Evolutionary conservation across 257 asterid genomes (phyloP).

Genomic region (Gentiana dahurica): DNA sequence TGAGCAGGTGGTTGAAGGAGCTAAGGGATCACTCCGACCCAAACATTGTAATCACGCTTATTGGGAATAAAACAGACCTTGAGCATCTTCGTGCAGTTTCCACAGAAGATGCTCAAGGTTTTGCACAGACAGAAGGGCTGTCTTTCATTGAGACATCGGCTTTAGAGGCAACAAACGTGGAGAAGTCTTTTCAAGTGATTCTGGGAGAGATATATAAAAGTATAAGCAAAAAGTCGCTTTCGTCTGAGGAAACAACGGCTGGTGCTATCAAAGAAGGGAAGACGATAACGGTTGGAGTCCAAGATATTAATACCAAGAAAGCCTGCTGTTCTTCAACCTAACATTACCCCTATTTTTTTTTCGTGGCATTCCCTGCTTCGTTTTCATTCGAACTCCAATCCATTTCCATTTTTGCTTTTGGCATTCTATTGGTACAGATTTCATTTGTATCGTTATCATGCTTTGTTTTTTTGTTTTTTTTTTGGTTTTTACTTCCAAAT

Average conservation of each 20-base stretch:
- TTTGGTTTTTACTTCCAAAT: no score
- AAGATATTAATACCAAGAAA: conserved; percentile 45
- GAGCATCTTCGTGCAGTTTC: conserved; percentile 86
- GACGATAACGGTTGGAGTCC: conserved; percentile 65
- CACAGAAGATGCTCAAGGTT: conserved; percentile 90
- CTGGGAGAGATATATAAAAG: conserved; percentile 79
- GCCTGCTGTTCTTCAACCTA: conserved; percentile 68
- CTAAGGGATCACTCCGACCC: conserved; percentile 93
- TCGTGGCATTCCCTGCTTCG: no score
- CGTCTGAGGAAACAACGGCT: conserved; percentile 54
- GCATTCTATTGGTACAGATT: no score
- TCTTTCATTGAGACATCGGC: conserved; percentile 90
- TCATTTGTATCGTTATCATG: no score
- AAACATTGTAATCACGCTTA: conserved; percentile 81
- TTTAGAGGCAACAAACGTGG: conserved; percentile 79
- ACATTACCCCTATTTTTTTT: neutral
- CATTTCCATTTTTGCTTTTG: no score
- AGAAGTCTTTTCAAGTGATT: conserved; percentile 73
- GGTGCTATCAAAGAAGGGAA: conserved; percentile 66
- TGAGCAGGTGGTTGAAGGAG: conserved; percentile 94
- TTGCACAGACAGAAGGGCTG: conserved; percentile 78
- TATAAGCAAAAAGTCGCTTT: conserved; percentile 73
- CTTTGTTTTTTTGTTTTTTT: no score
- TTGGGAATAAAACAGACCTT: conserved; percentile 83
- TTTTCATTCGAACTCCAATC: no score